phyloP scores from a whole-genome alignment of 371 early-diverging fungal genomes.

The Circinella umbellata region DNA sequence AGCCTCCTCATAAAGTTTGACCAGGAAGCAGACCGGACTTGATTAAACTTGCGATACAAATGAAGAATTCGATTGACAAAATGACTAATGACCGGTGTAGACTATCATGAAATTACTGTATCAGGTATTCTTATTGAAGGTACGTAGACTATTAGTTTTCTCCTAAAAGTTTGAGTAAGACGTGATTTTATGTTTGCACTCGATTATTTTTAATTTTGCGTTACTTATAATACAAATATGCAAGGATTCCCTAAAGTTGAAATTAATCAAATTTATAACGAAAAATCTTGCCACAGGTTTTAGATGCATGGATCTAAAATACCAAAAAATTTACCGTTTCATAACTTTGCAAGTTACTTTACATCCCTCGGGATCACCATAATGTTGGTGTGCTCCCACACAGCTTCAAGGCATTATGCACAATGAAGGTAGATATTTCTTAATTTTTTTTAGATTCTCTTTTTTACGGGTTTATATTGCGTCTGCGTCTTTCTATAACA shows the following conservation, averaged over 20 bases:
- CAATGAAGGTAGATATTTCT: no score
- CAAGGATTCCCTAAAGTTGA: no score
- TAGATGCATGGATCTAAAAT: background rate
- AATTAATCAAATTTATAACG: no score
- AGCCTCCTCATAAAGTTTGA: background rate
- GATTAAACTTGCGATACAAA: background rate
- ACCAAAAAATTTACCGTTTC: background rate
- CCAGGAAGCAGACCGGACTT: background rate
- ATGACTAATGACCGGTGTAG: background rate
- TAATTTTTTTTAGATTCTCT: no score
- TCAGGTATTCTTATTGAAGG: background rate
- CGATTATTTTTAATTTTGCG: no score
- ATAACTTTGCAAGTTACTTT: background rate
- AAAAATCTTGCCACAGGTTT: background rate
- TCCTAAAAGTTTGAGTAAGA: no score
- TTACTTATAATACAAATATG: no score
- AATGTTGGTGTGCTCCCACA: background rate
- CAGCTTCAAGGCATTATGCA: conserved; percentile 1
- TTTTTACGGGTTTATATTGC: background rate
- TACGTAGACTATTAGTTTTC: background rate
- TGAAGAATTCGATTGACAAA: conserved; percentile 1
- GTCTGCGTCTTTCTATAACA: background rate
- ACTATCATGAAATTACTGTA: background rate
- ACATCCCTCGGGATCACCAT: conserved; percentile 1
- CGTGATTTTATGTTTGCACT: no score